A percentile compares a stretch with the other conserved stretches of the same genome.
Evolutionary conservation across 768 basidiomycete species (phyloP).

Genomic region (Pilatotrama ljubarskyi): DNA sequence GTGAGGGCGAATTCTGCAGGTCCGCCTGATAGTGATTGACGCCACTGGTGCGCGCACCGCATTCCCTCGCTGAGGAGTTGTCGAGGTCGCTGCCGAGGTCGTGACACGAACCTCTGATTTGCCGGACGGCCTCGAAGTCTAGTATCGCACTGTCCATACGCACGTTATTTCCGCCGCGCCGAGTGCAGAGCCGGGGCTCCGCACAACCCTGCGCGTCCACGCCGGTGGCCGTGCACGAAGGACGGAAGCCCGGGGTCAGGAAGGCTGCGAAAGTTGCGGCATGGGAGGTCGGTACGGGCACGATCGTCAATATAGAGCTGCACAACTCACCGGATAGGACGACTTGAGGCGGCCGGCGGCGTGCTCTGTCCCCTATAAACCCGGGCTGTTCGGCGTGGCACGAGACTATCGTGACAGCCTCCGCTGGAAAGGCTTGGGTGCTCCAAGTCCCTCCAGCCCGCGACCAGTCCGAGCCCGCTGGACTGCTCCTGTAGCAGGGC

Average conservation of each 20-base stretch:
- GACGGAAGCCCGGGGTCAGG: neutral
- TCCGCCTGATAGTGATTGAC: constrained; percentile 6
- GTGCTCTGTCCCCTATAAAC: constrained; percentile 4
- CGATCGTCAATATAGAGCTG: neutral
- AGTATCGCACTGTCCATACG: neutral
- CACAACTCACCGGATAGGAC: neutral
- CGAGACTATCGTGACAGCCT: neutral
- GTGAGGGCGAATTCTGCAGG: neutral
- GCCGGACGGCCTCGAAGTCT: neutral
- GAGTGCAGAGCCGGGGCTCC: neutral
- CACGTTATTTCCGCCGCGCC: neutral
- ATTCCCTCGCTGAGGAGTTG: too few species aligned
- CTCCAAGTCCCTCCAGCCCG: neutral
- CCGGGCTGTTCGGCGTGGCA: neutral
- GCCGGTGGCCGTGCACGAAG: neutral
- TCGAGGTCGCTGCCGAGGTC: neutral
- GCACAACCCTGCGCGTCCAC: neutral
- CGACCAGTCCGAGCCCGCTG: neutral
- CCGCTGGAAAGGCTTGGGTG: too few species aligned
- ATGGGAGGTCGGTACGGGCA: constrained; percentile 8
- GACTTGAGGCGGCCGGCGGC: constrained; percentile 2
- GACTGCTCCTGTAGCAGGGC: neutral
- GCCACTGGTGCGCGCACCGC: neutral
- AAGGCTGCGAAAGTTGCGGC: constrained; percentile 6
- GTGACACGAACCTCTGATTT: neutral